Evolutionary conservation across 148 eudicot species (phyloP).

Genomic region (Fagopyrum homotropicum): DNA sequence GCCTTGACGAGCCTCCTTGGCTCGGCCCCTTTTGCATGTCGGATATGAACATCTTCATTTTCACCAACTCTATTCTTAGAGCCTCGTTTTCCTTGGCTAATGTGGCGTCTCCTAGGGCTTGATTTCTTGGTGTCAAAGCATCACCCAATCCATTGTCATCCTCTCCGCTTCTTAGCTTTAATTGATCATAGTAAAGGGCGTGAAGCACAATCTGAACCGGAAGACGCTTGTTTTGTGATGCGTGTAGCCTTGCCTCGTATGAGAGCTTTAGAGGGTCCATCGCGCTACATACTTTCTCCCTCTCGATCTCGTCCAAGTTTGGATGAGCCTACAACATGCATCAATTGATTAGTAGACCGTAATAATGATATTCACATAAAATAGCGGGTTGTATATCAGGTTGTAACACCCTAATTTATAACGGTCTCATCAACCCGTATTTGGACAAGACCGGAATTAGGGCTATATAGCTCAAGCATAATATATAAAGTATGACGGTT

Average conservation of each 20-base stretch:
- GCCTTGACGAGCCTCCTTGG: slow-evolving; percentile 35
- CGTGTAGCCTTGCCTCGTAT: slow-evolving; percentile 83
- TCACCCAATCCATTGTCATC: slow-evolving; percentile 21
- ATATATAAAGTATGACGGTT: too few relatives aligned
- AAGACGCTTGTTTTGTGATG: slow-evolving; percentile 83
- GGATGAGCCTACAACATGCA: slow-evolving; percentile 60
- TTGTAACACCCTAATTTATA: too few relatives aligned
- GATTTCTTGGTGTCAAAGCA: slow-evolving; percentile 35
- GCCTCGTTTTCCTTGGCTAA: slow-evolving; percentile 69
- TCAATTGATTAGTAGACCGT: background rate
- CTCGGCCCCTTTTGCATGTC: slow-evolving; percentile 5
- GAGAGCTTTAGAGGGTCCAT: slow-evolving; percentile 91
- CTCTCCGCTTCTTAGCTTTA: slow-evolving; percentile 62
- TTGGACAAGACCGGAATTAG: too few relatives aligned
- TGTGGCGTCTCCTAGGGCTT: slow-evolving; percentile 47
- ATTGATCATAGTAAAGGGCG: slow-evolving; percentile 83
- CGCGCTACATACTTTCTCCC: slow-evolving; percentile 83
- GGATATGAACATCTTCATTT: slow-evolving; percentile 67
- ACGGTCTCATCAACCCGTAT: too few relatives aligned
- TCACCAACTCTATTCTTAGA: slow-evolving; percentile 50
- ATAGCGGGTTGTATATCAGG: too few relatives aligned
- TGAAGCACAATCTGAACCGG: slow-evolving; percentile 88
- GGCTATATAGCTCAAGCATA: too few relatives aligned
- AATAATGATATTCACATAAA: too few relatives aligned
- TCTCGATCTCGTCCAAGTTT: slow-evolving; percentile 84